Conservation (phyloP, 192 early-diverging fungal species). For the Entomortierella lignicola region DNA sequence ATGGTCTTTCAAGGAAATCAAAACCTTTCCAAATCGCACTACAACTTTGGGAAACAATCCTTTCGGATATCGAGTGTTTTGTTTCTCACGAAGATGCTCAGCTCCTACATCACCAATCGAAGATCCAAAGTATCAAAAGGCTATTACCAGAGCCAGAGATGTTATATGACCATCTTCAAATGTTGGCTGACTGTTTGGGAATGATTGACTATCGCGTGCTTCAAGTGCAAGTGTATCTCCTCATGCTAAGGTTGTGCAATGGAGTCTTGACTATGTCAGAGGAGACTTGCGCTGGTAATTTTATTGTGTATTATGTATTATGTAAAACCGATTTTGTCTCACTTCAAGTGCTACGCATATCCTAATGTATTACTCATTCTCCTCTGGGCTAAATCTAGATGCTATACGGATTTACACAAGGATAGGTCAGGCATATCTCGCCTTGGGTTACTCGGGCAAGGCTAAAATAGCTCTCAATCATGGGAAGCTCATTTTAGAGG, state of each 20-base stretch:
- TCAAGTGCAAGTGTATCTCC: slow-evolving; percentile 63
- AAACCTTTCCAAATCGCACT: slow-evolving; percentile 65
- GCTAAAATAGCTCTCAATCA: slow-evolving; percentile 67
- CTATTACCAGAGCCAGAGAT: slow-evolving; percentile 62
- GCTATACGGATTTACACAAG: slow-evolving; percentile 56
- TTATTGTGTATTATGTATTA: too few species aligned
- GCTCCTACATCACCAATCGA: slow-evolving; percentile 9
- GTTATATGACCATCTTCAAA: slow-evolving; percentile 64
- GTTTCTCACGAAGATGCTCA: slow-evolving; percentile 20
- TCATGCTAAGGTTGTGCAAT: slow-evolving; percentile 71
- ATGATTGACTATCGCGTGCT: slow-evolving; percentile 64
- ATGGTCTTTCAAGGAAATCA: slow-evolving; percentile 30
- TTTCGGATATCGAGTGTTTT: slow-evolving; percentile 58
- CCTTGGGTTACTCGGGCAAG: slow-evolving; percentile 81
- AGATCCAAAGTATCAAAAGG: slow-evolving; percentile 32
- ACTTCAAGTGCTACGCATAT: too few species aligned
- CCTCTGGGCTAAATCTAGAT: slow-evolving; percentile 46
- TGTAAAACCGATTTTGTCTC: too few species aligned
- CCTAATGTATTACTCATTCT: not conserved
- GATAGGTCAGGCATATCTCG: slow-evolving; percentile 68
- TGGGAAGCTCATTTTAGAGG: slow-evolving; percentile 55
- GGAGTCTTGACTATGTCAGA: slow-evolving; percentile 41
- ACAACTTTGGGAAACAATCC: slow-evolving; percentile 68
- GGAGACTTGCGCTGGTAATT: slow-evolving; percentile 46
- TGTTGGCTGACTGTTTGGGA: slow-evolving; percentile 71